A percentile compares a stretch with the other conserved stretches of the same genome.
Conservation (phyloP, 495 filamentous ascomycete genomes). For the Melanomma pulvis-pyrius region DNA sequence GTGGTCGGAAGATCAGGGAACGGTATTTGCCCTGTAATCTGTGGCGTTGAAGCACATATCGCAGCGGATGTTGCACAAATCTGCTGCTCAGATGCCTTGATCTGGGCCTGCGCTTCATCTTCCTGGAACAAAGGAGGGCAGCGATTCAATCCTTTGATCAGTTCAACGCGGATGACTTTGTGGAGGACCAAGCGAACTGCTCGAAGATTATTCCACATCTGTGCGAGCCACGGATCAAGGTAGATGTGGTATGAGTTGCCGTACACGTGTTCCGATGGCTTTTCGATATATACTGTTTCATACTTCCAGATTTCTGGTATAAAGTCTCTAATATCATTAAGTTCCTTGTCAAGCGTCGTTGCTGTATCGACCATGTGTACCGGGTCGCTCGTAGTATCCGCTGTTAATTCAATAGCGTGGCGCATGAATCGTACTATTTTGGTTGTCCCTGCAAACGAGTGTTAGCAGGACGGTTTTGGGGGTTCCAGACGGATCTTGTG, state of each 20-base stretch:
- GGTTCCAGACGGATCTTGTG: no score
- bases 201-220: slow-evolving; percentile 30
- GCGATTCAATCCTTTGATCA: slow-evolving; percentile 14
- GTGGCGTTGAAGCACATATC: slow-evolving; percentile 19
- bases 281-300: slow-evolving; percentile 14
- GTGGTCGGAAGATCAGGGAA: slow-evolving; percentile 5
- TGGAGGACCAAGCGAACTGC: slow-evolving; percentile 20
- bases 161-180: slow-evolving; percentile 9
- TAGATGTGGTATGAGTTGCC: slow-evolving; percentile 28
- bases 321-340: slow-evolving; percentile 1
- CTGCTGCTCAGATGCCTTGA: slow-evolving; percentile 9
- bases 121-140: slow-evolving; percentile 11
- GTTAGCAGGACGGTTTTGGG: not conserved
- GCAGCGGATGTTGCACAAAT: not conserved
- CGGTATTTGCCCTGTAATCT: slow-evolving; percentile 24
- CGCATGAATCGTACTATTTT: slow-evolving; percentile 20
- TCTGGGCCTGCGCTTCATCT: slow-evolving; percentile 8
- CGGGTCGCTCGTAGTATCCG: not conserved
- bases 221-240: slow-evolving; percentile 21
- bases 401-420: not conserved
- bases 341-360: slow-evolving; percentile 14
- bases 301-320: slow-evolving; percentile 26
- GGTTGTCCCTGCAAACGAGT: not conserved
- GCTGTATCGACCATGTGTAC: slow-evolving; percentile 8
- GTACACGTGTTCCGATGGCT: slow-evolving; percentile 7